phyloP scores from a whole-genome alignment of 1,284 basidiomycete genomes.

The Mycosarcoma mackinlayi region DNA sequence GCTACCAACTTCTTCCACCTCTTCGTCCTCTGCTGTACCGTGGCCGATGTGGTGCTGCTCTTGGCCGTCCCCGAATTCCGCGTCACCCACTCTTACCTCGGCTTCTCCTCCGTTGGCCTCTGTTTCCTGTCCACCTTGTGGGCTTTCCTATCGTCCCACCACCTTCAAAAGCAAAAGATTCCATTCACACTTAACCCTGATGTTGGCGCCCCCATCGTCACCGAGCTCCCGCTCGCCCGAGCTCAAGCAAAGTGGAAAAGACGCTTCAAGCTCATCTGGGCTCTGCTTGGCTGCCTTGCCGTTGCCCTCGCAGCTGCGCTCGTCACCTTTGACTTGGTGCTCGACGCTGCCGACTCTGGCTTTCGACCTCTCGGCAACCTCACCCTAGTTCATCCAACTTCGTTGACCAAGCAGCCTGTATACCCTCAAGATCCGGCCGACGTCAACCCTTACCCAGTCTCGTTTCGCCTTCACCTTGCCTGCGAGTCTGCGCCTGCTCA shows the following conservation, averaged over 20 bases:
- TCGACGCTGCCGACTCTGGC: conserved; percentile 50
- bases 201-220: conserved; percentile 40
- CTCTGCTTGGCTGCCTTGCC: conserved; percentile 38
- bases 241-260: conserved; percentile 46
- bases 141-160: conserved; percentile 38
- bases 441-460: conserved; percentile 35
- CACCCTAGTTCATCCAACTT: conserved; percentile 37
- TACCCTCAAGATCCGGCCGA: conserved; percentile 40
- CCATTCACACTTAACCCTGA: conserved; percentile 41
- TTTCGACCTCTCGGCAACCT: conserved; percentile 49
- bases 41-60: conserved; percentile 33
- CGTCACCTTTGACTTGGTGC: conserved; percentile 49
- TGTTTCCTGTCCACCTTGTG: conserved; percentile 40
- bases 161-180: conserved; percentile 30
- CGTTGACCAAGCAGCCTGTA: conserved; percentile 35
- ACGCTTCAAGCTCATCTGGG: conserved; percentile 44
- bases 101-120: conserved; percentile 30
- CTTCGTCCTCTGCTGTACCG: conserved; percentile 32
- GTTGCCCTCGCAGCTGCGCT: conserved; percentile 28
- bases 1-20: conserved; percentile 50
- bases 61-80: conserved; percentile 40
- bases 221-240: conserved; percentile 35
- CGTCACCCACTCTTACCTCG: conserved; percentile 43
- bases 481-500: conserved; percentile 44
- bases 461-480: conserved; percentile 50